Base-by-base conservation (phyloP, 345 rosid genomes). In the Hibiscus tridactylites region DNA sequence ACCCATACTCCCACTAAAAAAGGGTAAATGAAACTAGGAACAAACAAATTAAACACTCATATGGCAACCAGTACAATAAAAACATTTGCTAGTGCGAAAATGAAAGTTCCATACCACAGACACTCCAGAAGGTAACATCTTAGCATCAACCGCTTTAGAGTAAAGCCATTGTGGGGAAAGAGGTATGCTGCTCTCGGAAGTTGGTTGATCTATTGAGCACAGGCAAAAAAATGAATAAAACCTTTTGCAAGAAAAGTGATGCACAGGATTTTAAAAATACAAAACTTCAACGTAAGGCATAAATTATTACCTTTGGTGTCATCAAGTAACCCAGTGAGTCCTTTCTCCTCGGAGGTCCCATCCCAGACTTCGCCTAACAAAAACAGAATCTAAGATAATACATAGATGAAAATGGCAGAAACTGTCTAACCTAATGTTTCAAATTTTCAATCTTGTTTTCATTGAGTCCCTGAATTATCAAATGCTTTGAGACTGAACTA, bases 121-220 rank as follows among this genome's bases (percentile, higher is more conserved):
- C 2, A 61, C 54, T 17, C 59, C 28, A 17, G 10, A 21, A 54
- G 28, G 9, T 47, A 72, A 58, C 35, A 60, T 37, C 78, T 84
- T 85, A 37, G 76, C 31, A 60, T 85, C 88, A 42, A 61, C 61
- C 1, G 76, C 79, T 76, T 82, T 82, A 50, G 80, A 71, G 65
- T 82, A 82, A 12, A 85, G 86, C 88, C 88, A 82, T 72, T 85
- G 88, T 0, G 88, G 88, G 72, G 88, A 85, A 65, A 85, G 68
- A 0, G 88, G 88, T 6, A 85, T 79, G 67, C 70, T 79, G 80
- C 76, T 82, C 17, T 85, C 88, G 17, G 76, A 69, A 73, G 72
- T 64, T 65, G 58, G 21, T 70, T 75, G 88, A 77, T 85, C 88
- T 79, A 81, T 65, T 52, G 31, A 46, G 31, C 8, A 53, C 65